Evolutionary conservation across 306 rosid genomes (phyloP).

Genomic region (Coriaria nepalensis): DNA sequence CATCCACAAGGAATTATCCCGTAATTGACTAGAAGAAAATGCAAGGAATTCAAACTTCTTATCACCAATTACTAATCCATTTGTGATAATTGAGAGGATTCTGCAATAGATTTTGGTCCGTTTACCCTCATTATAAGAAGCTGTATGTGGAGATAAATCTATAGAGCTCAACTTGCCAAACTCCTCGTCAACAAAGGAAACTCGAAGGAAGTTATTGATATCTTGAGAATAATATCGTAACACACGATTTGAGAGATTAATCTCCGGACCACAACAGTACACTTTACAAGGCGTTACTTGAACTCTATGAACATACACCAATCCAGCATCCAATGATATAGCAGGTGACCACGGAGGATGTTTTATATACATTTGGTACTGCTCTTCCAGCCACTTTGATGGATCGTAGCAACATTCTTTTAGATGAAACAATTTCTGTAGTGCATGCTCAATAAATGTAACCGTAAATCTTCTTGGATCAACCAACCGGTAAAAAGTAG

Average conservation of each 20-base stretch:
- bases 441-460: constrained; percentile 36
- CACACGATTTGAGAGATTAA: constrained; percentile 79
- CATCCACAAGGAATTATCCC: constrained; percentile 83
- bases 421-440: constrained; percentile 41
- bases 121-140: constrained; percentile 16
- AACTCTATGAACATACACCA: constrained; percentile 60
- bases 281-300: constrained; percentile 67
- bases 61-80: constrained; percentile 54
- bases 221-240: constrained; percentile 30
- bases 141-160: constrained; percentile 46
- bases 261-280: constrained; percentile 62
- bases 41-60: constrained; percentile 80
- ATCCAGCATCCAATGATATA: constrained; percentile 45
- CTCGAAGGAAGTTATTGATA: constrained; percentile 56
- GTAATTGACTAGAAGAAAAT: constrained; percentile 75
- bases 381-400: constrained; percentile 38
- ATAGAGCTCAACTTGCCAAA: constrained; percentile 44
- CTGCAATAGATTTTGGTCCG: constrained; percentile 52
- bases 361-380: constrained; percentile 28
- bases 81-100: constrained; percentile 42
- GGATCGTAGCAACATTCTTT: constrained; percentile 66
- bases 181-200: constrained; percentile 90
- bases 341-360: constrained; percentile 30
- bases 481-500: constrained; percentile 36
- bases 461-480: constrained; percentile 26